Percentiles rank a stretch among this genome's conserved stretches.
These are phyloP conservation scores for Penicillium sp. DNA, from an alignment of 2,329 filamentous ascomycete genomes.

Conservation along the genomic window DNA sequence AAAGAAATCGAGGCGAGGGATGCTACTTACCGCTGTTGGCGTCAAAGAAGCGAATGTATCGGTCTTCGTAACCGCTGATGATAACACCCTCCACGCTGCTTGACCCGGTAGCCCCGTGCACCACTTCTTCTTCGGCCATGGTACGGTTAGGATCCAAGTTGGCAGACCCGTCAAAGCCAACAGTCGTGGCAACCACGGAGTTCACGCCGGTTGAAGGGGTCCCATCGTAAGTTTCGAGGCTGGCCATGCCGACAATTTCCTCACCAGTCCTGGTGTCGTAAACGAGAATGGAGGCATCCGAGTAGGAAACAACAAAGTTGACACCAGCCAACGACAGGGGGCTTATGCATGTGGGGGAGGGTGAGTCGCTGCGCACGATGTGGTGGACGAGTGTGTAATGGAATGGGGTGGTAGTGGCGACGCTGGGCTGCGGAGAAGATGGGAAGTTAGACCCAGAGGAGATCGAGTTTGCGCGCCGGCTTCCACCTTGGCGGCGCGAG, in stretches of 20 bases:
- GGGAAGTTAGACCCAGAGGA: slow-evolving; percentile 91
- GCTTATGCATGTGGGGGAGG: slow-evolving; percentile 87
- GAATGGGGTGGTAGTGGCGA: slow-evolving; percentile 81
- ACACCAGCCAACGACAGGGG: slow-evolving; percentile 78
- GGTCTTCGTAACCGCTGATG: slow-evolving; percentile 94
- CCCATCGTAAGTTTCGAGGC: slow-evolving; percentile 87
- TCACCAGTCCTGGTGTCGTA: slow-evolving; percentile 92
- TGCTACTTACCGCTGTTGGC: slow-evolving; percentile 85
- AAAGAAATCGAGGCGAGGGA: background rate
- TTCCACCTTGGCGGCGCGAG: slow-evolving; percentile 68
- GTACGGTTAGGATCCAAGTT: slow-evolving; percentile 61
- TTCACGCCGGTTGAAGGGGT: slow-evolving; percentile 82
- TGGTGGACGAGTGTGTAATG: slow-evolving; percentile 84
- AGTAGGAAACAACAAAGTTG: slow-evolving; percentile 88
- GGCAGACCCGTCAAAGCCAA: slow-evolving; percentile 68
- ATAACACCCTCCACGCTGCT: slow-evolving; percentile 87
- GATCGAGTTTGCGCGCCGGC: slow-evolving; percentile 85
- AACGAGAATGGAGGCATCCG: slow-evolving; percentile 83
- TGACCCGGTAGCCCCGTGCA: slow-evolving; percentile 78
- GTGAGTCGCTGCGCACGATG: slow-evolving; percentile 67
- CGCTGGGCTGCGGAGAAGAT: slow-evolving; percentile 82
- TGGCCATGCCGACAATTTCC: slow-evolving; percentile 88
- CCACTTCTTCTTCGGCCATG: slow-evolving; percentile 66
- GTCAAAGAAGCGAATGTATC: slow-evolving; percentile 95
- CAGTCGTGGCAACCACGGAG: slow-evolving; percentile 80